phyloP scores from a whole-genome alignment of 2,329 filamentous ascomycete species.

The Dactylellina drechsleri region DNA sequence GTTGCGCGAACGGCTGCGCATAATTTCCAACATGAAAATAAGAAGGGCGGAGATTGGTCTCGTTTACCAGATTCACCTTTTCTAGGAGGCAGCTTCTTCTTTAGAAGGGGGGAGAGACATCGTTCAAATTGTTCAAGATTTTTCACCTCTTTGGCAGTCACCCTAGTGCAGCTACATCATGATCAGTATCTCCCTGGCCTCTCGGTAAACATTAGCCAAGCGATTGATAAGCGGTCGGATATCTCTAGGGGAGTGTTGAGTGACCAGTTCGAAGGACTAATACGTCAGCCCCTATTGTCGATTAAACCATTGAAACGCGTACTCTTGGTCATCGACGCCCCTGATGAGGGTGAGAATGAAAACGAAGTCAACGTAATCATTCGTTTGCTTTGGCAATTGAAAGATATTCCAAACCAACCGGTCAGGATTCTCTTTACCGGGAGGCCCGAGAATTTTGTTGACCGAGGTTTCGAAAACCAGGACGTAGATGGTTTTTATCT shows the following conservation, averaged over 20 bases:
- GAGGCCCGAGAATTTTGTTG: conserved; percentile 55
- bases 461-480: conserved; percentile 35
- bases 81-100: conserved; percentile 34
- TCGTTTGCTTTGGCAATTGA: conserved; percentile 55
- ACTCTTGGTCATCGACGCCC: conserved; percentile 58
- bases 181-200: not conserved
- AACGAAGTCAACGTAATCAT: conserved; percentile 58
- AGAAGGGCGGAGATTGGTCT: too few relatives aligned
- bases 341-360: conserved; percentile 59
- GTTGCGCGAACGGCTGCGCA: conserved; percentile 15
- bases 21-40: not conserved
- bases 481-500: not conserved
- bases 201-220: not conserved
- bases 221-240: not conserved
- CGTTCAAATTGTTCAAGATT: conserved; percentile 1
- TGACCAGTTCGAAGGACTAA: not conserved
- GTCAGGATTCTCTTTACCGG: conserved; percentile 57
- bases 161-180: not conserved
- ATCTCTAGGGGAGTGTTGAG: not conserved
- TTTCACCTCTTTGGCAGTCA: conserved; percentile 3
- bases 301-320: not conserved
- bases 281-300: not conserved
- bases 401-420: conserved; percentile 22
- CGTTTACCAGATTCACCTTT: not conserved
- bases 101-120: conserved; percentile 1